phyloP scores from a whole-genome alignment of 495 filamentous ascomycete species.

The Glonium stellatum region DNA sequence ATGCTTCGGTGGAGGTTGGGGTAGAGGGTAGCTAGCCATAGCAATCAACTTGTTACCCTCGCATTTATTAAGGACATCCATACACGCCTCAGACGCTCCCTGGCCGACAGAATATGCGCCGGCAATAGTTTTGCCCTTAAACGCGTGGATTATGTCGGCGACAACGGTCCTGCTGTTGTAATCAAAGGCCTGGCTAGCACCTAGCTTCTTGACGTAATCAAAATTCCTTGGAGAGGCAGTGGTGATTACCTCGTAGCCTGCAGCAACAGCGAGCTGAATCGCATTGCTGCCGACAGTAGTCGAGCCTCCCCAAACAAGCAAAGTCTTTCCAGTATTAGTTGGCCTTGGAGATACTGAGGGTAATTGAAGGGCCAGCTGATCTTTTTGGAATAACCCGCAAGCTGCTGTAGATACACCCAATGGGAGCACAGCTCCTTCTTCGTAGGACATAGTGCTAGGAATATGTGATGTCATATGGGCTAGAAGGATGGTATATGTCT shows the following conservation, averaged over 20 bases:
- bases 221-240: slow-evolving; percentile 31
- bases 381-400: slow-evolving; percentile 33
- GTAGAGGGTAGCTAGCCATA: no score
- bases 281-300: slow-evolving; percentile 25
- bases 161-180: slow-evolving; percentile 32
- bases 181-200: slow-evolving; percentile 34
- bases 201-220: slow-evolving; percentile 28
- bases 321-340: slow-evolving; percentile 14
- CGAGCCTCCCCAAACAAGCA: slow-evolving; percentile 26
- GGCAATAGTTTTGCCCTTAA: slow-evolving; percentile 30
- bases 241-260: slow-evolving; percentile 30
- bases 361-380: slow-evolving; percentile 32
- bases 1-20: no score
- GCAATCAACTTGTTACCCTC: neutral
- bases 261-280: slow-evolving; percentile 29
- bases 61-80: neutral
- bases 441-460: slow-evolving; percentile 33
- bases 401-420: slow-evolving; percentile 35
- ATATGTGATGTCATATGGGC: slow-evolving; percentile 33
- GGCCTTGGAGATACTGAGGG: slow-evolving; percentile 27
- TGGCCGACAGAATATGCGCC: no score
- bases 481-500: slow-evolving; percentile 21
- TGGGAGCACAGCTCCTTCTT: slow-evolving; percentile 36
- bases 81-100: neutral
- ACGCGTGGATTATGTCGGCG: slow-evolving; percentile 26